Evolutionary conservation across 371 early-diverging fungal species (phyloP).

Genomic region (Actinomortierella wolfii): DNA sequence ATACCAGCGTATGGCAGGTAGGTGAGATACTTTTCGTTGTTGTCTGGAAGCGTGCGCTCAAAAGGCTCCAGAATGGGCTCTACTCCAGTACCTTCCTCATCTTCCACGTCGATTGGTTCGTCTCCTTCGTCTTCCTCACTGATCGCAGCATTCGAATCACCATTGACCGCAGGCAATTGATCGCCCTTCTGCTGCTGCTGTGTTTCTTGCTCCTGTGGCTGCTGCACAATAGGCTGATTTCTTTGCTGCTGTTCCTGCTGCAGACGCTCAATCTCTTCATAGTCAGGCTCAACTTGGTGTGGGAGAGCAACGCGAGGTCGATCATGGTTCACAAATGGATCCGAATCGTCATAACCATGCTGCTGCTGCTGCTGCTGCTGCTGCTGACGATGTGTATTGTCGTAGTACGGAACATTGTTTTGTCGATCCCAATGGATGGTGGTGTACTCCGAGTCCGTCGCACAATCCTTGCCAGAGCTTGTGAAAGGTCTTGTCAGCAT

Average conservation of each 20-base stretch:
- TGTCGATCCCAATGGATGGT: constrained; percentile 25
- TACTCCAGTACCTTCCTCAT: constrained; percentile 6
- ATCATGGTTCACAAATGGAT: constrained; percentile 17
- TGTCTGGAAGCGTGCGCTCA: constrained; percentile 19
- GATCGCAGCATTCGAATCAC: background rate
- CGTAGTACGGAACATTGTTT: background rate
- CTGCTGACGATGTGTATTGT: constrained; percentile 4
- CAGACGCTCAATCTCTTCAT: constrained; percentile 4
- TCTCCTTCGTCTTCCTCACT: background rate
- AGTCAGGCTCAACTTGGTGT: constrained; percentile 21
- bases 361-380: constrained; percentile 4
- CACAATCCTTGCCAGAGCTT: constrained; percentile 18
- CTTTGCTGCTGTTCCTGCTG: background rate
- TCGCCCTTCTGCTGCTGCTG: constrained; percentile 3
- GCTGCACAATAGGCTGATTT: background rate
- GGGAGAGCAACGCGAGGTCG: constrained; percentile 36
- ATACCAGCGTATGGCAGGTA: constrained; percentile 43
- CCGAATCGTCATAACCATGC: background rate
- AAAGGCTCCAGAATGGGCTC: constrained; percentile 26
- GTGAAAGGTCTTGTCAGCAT: constrained; percentile 17
- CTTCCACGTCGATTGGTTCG: constrained; percentile 1
- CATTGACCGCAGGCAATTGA: too few species aligned
- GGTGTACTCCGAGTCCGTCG: constrained; percentile 31
- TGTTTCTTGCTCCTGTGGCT: constrained; percentile 7
- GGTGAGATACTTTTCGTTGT: constrained; percentile 23